Base-by-base conservation (phyloP, 345 rosid species). In the Sisymbrium irio region DNA sequence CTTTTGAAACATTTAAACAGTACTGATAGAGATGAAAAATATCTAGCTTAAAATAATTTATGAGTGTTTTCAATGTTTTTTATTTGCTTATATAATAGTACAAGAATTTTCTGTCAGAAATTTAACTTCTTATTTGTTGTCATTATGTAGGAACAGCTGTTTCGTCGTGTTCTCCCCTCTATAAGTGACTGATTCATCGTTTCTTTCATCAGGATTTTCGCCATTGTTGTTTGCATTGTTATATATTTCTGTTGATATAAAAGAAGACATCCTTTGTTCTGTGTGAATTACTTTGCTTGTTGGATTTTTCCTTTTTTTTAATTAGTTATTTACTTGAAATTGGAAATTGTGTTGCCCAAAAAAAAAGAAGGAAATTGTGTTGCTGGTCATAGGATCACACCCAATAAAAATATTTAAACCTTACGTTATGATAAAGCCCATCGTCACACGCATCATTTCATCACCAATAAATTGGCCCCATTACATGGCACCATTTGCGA, bases 141-240 rank as follows among this genome's bases (percentile, higher is more conserved):
- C 41, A 25, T 40, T 50, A 10, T 60, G 75, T 20, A 69, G 79
- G 79, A 62, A 62, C 64, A 69, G 65, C 42, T 35, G 74, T 63
- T 68, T 62, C 65, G 65, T 54, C 70, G 70, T 76, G 79, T 44
- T 42, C 40, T 53, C 50, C 33, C 44, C 51, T 61, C 50, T 15
- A 0, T 18, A 35, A 59, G 62, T 50, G 22, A 41, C 74, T 35
- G 58, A 54, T 62, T 62, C 35, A 69, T 28, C 41, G 44, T 67
- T 39, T 46, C 30, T 61, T 25, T 41, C 40, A 59, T 61, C 47
- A 41, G 36, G 9, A 9, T 59, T 75, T 41, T 68, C 20, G 33
- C 51, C 8, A 14, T 10, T 46, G 39, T 37, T 68, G 47, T 50
- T 17, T 42, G 32, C 25, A 4, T 51, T 41, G 57, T 62, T 36